phyloP scores from a whole-genome alignment of 495 filamentous ascomycete genomes.

The Penicillium arizonense region DNA sequence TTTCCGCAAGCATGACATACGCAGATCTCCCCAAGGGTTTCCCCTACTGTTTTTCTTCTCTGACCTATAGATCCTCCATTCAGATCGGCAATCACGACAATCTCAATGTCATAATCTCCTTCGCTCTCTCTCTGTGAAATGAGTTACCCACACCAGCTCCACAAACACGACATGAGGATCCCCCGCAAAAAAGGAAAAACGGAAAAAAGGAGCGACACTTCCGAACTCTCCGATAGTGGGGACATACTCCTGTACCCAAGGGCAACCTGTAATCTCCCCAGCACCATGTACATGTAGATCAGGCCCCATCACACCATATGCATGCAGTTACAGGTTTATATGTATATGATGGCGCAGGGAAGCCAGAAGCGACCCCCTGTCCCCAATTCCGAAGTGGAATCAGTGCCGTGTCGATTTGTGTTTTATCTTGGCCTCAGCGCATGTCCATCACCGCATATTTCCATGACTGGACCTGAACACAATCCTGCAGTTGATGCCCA shows the following conservation, averaged over 20 bases:
- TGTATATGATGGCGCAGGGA: neutral
- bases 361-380: too few species aligned
- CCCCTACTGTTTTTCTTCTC: too few species aligned
- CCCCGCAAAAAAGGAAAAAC: constrained; percentile 4
- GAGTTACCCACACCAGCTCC: neutral
- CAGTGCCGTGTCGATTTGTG: neutral
- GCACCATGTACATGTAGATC: neutral
- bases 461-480: neutral
- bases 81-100: neutral
- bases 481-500: constrained; percentile 12
- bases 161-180: constrained; percentile 3
- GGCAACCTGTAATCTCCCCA: neutral
- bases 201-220: neutral
- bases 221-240: neutral
- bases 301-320: neutral
- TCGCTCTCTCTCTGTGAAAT: neutral
- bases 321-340: neutral
- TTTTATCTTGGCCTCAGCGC: neutral
- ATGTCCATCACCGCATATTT: neutral
- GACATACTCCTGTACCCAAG: neutral
- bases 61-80: too few species aligned
- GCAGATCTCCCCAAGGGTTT: too few species aligned
- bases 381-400: too few species aligned
- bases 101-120: neutral
- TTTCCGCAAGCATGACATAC: too few species aligned